phyloP scores from a whole-genome alignment of 495 filamentous ascomycete genomes.

The Podospora conica region DNA sequence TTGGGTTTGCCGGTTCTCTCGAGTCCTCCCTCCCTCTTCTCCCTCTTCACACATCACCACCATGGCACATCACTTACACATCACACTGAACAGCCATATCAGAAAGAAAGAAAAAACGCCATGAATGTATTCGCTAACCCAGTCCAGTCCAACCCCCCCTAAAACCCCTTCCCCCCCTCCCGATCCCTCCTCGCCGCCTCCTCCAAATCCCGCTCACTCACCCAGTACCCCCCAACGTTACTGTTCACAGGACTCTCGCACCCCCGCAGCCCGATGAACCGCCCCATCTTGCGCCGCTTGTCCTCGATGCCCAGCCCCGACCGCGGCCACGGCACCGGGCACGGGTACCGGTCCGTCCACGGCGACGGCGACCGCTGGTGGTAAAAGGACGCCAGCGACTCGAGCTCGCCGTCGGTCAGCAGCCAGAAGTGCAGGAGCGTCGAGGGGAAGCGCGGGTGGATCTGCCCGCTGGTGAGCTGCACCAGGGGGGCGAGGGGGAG shows the following conservation, averaged over 20 bases:
- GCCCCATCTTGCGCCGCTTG: constrained; percentile 56
- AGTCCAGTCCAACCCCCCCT: constrained; percentile 33
- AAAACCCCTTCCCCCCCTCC: constrained; percentile 30
- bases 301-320: constrained; percentile 42
- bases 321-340: constrained; percentile 37
- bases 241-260: constrained; percentile 48
- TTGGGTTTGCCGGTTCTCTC: constrained; percentile 5
- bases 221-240: constrained; percentile 26
- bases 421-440: constrained; percentile 68
- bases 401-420: constrained; percentile 63
- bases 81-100: neutral
- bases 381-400: constrained; percentile 67
- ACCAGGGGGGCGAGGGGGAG: constrained; percentile 53
- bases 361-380: constrained; percentile 58
- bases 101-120: neutral
- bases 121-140: constrained; percentile 23
- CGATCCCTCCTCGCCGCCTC: constrained; percentile 16
- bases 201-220: constrained; percentile 30
- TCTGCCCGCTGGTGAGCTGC: constrained; percentile 49
- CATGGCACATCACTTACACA: neutral
- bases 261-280: constrained; percentile 60
- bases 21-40: too few species aligned
- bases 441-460: constrained; percentile 60
- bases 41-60: neutral
- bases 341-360: constrained; percentile 59